Conservation (phyloP, 345 rosid genomes). For the Eucalyptus victrix region DNA sequence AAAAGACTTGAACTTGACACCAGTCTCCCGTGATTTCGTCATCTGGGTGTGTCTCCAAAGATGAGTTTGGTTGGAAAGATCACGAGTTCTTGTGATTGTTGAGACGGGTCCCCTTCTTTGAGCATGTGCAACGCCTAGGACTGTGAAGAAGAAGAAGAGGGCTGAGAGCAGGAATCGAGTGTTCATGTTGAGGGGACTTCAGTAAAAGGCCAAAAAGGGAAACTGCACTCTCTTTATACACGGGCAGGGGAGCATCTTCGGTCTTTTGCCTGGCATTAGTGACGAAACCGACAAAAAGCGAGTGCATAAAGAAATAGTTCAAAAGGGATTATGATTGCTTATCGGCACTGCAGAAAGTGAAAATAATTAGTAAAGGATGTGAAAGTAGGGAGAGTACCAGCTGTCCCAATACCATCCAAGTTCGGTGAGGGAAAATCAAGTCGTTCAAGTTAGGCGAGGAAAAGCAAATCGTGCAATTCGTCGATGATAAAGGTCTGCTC, state of each 20-base stretch:
- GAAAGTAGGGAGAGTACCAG: neutral
- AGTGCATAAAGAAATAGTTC: neutral
- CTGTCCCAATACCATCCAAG: neutral
- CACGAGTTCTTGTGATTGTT: neutral
- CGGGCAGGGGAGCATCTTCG: neutral
- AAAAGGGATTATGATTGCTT: neutral
- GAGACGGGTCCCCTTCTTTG: constrained; percentile 1
- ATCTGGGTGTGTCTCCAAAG: constrained; percentile 17
- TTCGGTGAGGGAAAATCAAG: neutral
- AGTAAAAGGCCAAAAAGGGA: neutral
- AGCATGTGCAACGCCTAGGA: constrained; percentile 6
- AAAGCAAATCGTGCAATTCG: neutral
- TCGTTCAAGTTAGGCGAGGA: neutral
- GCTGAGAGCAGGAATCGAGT: neutral
- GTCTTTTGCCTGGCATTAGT: neutral
- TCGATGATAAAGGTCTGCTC: neutral
- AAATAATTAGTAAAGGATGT: neutral
- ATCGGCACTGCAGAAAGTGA: neutral
- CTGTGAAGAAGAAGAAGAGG: constrained; percentile 7
- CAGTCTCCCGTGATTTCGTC: constrained; percentile 6
- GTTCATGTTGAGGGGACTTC: neutral
- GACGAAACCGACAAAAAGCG: neutral
- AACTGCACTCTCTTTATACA: neutral
- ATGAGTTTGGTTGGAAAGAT: constrained; percentile 3
- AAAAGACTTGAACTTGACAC: constrained; percentile 1